Base-by-base conservation (phyloP, 2,329 filamentous ascomycete genomes). In the Rhynchosporium agropyri region DNA sequence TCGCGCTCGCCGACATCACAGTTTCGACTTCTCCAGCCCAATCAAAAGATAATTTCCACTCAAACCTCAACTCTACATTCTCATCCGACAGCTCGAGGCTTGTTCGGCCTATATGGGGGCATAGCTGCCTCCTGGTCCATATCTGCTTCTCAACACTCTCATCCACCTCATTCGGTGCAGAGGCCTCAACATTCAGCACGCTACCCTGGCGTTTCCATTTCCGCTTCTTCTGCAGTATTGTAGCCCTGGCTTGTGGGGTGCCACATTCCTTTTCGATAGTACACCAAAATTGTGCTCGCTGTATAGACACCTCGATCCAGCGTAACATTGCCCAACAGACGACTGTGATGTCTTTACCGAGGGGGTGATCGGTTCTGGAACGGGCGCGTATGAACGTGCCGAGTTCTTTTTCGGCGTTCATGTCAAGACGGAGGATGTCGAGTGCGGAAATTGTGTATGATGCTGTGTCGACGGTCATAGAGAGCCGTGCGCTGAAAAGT, bases 11-110 rank as follows among this genome's bases (percentile, higher is more conserved):
- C 4, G 76, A 77, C 15, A 90, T 75, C 50, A 78, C 78, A 67
- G 83, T 89, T 69, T 83, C 81, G 4, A 86, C 88, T 71, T 91
- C 89, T 5, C 89, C 89, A 0, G 87, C 88, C 88, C 88, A 91
- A 73, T 91, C 88, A 70, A 91, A 89, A 1, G 76, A 75, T 49
- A 89, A 85, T 53, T 75, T 78, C 89, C 89, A 91, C 62, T 81
- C 78, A 1, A 91, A 76, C 31, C 84, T 75, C 60, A 76, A 68
- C 66, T 72, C 69, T 12, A 71, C 70, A 3, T 68, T 65, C 8
- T 68, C 62, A n/a, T 58, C 65, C 1, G 45, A 59, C 15, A 80
- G 71, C 5, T 83, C 65, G 61, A 73, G 68, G 49, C 75, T 75
- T n/a, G 79, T 81, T 50, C 80, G 79, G 2, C 83, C 84, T 70